Percentiles rank a stretch among this genome's conserved stretches.
Conservation (phyloP, 2,329 filamentous ascomycete species). For the Calonectria ilicicola region DNA sequence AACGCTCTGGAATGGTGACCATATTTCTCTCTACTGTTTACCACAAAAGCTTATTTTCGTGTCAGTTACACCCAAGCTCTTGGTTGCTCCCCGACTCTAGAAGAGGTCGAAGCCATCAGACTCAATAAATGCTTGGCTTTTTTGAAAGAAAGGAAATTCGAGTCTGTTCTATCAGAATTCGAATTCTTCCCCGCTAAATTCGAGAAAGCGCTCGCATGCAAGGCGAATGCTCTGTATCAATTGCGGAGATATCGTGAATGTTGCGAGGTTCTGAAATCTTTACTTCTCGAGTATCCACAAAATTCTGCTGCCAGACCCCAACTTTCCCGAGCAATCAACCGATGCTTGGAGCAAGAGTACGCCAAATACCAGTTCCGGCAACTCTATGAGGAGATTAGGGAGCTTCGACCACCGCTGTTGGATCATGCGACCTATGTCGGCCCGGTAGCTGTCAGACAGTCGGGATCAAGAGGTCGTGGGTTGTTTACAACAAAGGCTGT, state of each 20-base stretch:
- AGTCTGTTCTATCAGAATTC: neutral
- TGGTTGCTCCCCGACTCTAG: neutral
- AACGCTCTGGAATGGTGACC: conserved; percentile 48
- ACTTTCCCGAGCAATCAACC: neutral
- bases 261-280: conserved; percentile 40
- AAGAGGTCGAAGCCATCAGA: conserved; percentile 49
- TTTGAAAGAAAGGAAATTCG: conserved; percentile 47
- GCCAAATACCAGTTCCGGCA: conserved; percentile 54
- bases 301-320: conserved; percentile 44
- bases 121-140: conserved; percentile 52
- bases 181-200: conserved; percentile 30
- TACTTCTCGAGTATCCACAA: conserved; percentile 46
- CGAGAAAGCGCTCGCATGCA: conserved; percentile 59
- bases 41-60: neutral
- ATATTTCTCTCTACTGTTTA: conserved; percentile 20
- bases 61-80: neutral
- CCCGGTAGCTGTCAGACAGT: conserved; percentile 54
- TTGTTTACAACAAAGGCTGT: conserved; percentile 63
- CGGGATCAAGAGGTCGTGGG: conserved; percentile 58
- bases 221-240: conserved; percentile 58
- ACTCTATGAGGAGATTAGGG: conserved; percentile 52
- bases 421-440: conserved; percentile 61
- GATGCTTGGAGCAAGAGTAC: conserved; percentile 48
- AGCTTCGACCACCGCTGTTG: conserved; percentile 51
- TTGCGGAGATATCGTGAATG: conserved; percentile 50